These are phyloP conservation scores for Diospyros kaki DNA, from an alignment of 148 eudicot species.

Conservation along the genomic window DNA sequence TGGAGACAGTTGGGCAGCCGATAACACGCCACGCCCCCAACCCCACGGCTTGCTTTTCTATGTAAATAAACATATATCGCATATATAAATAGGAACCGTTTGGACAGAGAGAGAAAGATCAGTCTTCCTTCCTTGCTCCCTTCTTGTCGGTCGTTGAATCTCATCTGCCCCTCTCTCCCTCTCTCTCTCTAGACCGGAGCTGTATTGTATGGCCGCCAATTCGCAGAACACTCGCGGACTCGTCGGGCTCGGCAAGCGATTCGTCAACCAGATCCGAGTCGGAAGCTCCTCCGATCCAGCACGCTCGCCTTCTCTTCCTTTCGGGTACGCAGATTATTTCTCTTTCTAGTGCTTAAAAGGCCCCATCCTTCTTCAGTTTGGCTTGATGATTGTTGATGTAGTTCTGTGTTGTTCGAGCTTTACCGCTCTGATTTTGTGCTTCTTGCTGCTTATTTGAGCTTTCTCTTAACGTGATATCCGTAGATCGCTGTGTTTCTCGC, in stretches of 20 bases:
- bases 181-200: conserved; percentile 10
- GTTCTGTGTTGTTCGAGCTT: neutral
- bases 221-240: conserved; percentile 29
- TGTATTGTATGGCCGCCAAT: conserved; percentile 48
- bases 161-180: neutral
- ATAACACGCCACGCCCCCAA: neutral
- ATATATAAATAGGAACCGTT: neutral
- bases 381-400: too few species aligned
- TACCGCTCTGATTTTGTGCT: neutral
- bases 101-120: neutral
- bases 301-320: conserved; percentile 3
- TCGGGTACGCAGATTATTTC: neutral
- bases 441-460: neutral
- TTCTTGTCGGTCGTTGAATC: neutral
- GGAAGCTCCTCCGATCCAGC: conserved; percentile 16
- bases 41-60: neutral
- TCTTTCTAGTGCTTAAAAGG: too few species aligned
- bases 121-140: neutral
- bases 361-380: too few species aligned
- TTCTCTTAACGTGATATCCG: neutral
- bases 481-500: neutral
- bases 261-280: conserved; percentile 33
- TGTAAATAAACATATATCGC: too few species aligned
- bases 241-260: conserved; percentile 33
- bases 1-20: neutral